A percentile compares a stretch with the other conserved stretches of the same genome.
Evolutionary conservation across 2,329 filamentous ascomycete species (phyloP).

Genomic region (Microdochium paspali): DNA sequence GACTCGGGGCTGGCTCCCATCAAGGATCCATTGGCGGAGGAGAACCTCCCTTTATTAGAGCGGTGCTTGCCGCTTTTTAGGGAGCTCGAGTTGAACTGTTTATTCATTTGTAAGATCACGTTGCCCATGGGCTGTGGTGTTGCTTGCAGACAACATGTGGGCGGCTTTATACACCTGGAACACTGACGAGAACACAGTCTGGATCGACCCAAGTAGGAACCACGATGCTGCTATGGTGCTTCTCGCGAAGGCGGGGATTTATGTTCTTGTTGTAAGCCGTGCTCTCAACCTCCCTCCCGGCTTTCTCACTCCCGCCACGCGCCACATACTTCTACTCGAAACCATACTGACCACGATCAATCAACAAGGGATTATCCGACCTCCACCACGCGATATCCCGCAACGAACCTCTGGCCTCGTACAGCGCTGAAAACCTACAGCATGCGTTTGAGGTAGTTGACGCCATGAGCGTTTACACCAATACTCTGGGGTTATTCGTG

Average conservation of each 20-base stretch:
- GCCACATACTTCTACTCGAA: no score
- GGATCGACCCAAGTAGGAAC: conserved; percentile 8
- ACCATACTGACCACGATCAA: no score
- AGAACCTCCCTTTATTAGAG: conserved; percentile 10
- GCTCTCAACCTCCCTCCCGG: background rate
- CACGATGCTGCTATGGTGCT: conserved; percentile 13
- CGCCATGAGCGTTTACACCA: conserved; percentile 14
- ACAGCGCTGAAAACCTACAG: conserved; percentile 7
- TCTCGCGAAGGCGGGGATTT: conserved; percentile 14
- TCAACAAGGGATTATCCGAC: conserved; percentile 2
- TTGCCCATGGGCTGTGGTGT: no score
- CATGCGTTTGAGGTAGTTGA: conserved; percentile 14
- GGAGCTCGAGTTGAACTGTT: conserved; percentile 14
- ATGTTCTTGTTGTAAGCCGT: conserved; percentile 15
- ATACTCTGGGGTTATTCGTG: conserved; percentile 16
- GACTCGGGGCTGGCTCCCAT: background rate
- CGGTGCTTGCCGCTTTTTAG: conserved; percentile 13
- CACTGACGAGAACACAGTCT: conserved; percentile 3
- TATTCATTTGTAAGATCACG: conserved; percentile 14
- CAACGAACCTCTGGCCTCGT: conserved; percentile 5
- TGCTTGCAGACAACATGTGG: background rate
- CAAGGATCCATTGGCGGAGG: conserved; percentile 10
- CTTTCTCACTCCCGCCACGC: conserved; percentile 2
- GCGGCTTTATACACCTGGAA: background rate
- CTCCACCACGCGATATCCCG: conserved; percentile 2